Evolutionary conservation across 116 monocot genomes (phyloP).

Genomic region (Iris pallida): DNA sequence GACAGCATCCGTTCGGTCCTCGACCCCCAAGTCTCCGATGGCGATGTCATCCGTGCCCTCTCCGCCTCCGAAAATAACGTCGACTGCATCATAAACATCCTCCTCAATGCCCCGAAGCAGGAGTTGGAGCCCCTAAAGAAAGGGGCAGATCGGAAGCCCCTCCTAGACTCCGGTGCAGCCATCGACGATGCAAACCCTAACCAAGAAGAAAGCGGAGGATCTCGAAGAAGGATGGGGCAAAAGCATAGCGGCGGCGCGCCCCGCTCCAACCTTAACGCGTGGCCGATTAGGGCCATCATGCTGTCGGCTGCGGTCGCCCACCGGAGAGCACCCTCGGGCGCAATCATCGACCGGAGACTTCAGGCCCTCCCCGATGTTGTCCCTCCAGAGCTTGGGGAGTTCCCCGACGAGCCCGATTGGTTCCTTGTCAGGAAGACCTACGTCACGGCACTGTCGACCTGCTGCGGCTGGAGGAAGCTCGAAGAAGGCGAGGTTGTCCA

Average conservation of each 20-base stretch:
- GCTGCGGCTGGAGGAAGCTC: conserved; percentile 45
- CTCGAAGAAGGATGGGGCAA: background rate
- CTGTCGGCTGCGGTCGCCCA: conserved; percentile 14
- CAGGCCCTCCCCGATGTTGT: conserved; percentile 18
- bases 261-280: conserved; percentile 38
- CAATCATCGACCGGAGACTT: conserved; percentile 18
- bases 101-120: conserved; percentile 59
- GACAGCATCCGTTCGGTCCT: conserved; percentile 36
- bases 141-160: background rate
- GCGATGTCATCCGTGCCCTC: conserved; percentile 47
- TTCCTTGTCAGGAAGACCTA: conserved; percentile 66
- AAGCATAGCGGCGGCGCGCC: conserved; percentile 27
- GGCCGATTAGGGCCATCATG: conserved; percentile 41
- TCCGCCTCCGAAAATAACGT: conserved; percentile 42
- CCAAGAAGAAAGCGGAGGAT: conserved; percentile 14
- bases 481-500: conserved; percentile 59
- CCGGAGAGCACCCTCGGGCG: conserved; percentile 3
- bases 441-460: conserved; percentile 54
- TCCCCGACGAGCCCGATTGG: conserved; percentile 67
- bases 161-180: background rate
- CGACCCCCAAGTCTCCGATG: conserved; percentile 11
- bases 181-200: background rate
- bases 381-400: conserved; percentile 41
- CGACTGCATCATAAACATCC: conserved; percentile 55
- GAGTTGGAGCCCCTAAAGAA: background rate